phyloP scores from a whole-genome alignment of 768 basidiomycete species.

The Hebeloma cylindrosporum region DNA sequence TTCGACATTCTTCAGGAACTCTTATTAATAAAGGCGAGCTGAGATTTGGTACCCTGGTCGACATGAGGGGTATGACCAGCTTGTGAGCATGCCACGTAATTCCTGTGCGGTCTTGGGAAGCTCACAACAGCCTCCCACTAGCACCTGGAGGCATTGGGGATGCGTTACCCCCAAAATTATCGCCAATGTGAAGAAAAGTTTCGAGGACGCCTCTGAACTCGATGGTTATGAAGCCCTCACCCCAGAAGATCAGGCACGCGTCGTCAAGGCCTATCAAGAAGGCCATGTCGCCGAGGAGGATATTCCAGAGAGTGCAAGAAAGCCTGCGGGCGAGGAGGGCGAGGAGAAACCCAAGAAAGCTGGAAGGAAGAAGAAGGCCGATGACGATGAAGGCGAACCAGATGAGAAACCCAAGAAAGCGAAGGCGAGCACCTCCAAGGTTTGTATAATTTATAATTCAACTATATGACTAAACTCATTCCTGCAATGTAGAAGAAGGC shows the following conservation, averaged over 20 bases:
- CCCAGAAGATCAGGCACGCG: conserved; percentile 66
- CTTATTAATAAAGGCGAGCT: conserved; percentile 70
- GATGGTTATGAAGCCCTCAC: conserved; percentile 83
- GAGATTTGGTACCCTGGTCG: conserved; percentile 73
- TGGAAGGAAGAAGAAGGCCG: conserved; percentile 27
- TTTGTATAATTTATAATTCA: conserved; percentile 4
- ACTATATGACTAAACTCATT: neutral
- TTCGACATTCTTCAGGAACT: conserved; percentile 48
- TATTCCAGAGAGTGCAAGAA: conserved; percentile 72
- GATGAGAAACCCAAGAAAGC: conserved; percentile 51
- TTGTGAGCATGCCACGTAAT: conserved; percentile 47
- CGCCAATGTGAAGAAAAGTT: conserved; percentile 63
- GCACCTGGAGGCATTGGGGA: conserved; percentile 90
- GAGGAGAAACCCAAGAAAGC: conserved; percentile 43
- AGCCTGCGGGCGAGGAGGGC: conserved; percentile 46
- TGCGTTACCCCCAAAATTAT: conserved; percentile 74
- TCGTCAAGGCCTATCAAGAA: conserved; percentile 71
- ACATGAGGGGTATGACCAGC: conserved; percentile 64
- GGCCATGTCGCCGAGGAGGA: conserved; percentile 84
- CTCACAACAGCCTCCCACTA: conserved; percentile 25
- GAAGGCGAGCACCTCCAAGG: conserved; percentile 31
- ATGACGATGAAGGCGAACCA: conserved; percentile 31
- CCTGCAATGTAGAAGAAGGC: conserved; percentile 20
- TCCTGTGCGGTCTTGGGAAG: conserved; percentile 1
- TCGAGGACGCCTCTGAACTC: conserved; percentile 62